phyloP scores from a whole-genome alignment of 345 rosid species.

The Eucalyptus sideroxylon region DNA sequence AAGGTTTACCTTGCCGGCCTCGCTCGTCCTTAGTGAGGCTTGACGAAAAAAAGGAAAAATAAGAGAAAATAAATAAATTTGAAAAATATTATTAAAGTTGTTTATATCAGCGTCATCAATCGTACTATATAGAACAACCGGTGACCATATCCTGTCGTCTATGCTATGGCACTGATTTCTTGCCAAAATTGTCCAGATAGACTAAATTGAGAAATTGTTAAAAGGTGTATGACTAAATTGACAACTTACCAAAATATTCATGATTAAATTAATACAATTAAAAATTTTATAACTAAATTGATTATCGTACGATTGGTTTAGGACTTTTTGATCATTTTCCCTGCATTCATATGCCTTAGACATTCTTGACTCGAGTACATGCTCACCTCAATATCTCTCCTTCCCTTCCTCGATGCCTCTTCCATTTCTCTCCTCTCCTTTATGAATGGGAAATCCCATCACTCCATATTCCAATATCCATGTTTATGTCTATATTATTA shows the following conservation, averaged over 20 bases:
- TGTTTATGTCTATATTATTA: too few relatives aligned
- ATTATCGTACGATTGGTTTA: fast-evolving
- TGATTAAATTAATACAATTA: too few relatives aligned
- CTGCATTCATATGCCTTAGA: too few relatives aligned
- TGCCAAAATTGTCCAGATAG: fast-evolving
- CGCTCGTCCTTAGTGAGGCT: fast-evolving
- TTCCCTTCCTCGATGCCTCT: background rate
- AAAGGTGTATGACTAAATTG: too few relatives aligned
- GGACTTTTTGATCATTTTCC: background rate
- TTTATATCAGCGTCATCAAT: fast-evolving
- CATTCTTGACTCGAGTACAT: background rate
- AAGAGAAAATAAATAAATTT: too few relatives aligned
- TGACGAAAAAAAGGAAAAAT: too few relatives aligned
- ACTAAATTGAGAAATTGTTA: too few relatives aligned
- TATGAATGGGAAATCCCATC: background rate
- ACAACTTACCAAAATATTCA: too few relatives aligned
- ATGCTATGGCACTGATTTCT: background rate
- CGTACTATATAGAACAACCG: fast-evolving
- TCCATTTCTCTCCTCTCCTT: background rate
- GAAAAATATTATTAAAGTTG: too few relatives aligned
- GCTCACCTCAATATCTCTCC: background rate
- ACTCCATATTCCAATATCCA: background rate
- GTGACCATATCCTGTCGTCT: too few relatives aligned
- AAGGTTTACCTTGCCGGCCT: too few relatives aligned
- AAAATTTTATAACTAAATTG: background rate